phyloP scores from a whole-genome alignment of 768 basidiomycete genomes.

The Serendipita indica region DNA sequence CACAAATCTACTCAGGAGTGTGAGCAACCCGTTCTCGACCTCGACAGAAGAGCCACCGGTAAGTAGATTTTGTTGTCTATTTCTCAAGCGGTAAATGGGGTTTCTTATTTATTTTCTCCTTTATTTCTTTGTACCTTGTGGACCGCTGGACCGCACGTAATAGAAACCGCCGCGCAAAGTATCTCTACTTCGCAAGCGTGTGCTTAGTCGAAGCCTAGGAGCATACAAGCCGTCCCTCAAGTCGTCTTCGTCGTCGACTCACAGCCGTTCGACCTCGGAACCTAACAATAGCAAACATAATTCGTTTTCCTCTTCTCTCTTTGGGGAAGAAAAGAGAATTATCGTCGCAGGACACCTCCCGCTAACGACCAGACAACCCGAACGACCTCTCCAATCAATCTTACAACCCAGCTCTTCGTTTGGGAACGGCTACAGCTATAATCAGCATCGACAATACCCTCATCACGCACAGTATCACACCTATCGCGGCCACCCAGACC shows the following conservation, averaged over 20 bases:
- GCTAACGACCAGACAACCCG: neutral
- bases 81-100: too few species aligned
- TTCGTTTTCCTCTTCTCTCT: neutral
- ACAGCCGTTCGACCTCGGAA: neutral
- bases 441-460: too few species aligned
- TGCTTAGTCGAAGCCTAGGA: neutral
- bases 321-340: neutral
- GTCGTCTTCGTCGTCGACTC: too few species aligned
- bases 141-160: too few species aligned
- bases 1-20: neutral
- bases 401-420: too few species aligned
- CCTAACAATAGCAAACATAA: neutral
- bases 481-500: neutral
- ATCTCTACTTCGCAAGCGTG: slow-evolving; percentile 3
- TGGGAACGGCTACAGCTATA: too few species aligned
- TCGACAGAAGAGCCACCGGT: too few species aligned
- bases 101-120: too few species aligned
- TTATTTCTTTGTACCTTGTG: too few species aligned
- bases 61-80: too few species aligned
- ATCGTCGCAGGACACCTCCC: neutral
- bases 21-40: slow-evolving; percentile 1
- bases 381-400: neutral
- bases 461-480: too few species aligned
- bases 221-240: too few species aligned
- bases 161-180: neutral